phyloP scores from a whole-genome alignment of 352 stramenopile species.

The Aphanomyces euteiches region DNA sequence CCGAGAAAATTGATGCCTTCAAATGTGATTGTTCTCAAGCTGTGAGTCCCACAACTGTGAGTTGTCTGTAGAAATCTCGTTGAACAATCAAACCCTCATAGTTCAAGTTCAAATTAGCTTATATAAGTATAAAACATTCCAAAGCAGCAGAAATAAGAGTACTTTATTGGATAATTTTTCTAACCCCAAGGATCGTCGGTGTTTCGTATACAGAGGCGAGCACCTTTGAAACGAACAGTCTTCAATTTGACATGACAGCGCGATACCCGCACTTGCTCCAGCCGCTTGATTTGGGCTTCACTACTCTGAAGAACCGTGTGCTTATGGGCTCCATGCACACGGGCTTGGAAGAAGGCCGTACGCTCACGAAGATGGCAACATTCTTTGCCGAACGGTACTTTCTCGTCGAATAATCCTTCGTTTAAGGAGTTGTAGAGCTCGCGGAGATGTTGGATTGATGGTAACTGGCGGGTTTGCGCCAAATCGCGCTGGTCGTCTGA shows the following conservation, averaged over 20 bases:
- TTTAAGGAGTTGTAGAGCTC: no score
- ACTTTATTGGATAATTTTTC: slow-evolving; percentile 1
- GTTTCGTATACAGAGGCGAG: neutral
- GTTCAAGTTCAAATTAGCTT: no score
- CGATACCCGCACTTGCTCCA: slow-evolving; percentile 75
- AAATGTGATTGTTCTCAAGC: no score
- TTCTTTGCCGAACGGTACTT: slow-evolving; percentile 95
- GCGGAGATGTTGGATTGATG: neutral
- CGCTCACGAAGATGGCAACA: slow-evolving; percentile 79
- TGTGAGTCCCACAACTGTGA: no score
- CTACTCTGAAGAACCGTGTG: slow-evolving; percentile 79
- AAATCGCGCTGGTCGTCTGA: slow-evolving; percentile 91
- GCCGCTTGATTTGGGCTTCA: slow-evolving; percentile 77
- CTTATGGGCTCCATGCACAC: slow-evolving; percentile 93
- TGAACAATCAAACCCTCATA: no score
- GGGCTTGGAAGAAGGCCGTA: slow-evolving; percentile 81
- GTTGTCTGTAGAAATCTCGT: no score
- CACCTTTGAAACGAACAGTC: neutral
- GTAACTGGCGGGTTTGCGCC: slow-evolving; percentile 80
- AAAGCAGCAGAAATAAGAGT: neutral
- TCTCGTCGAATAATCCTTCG: no score
- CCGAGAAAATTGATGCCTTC: no score
- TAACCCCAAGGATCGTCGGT: neutral
- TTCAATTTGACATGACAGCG: slow-evolving; percentile 31
- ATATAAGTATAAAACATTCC: no score